These are phyloP conservation scores for Hanseniaspora singularis DNA, from an alignment of 805 yeast genomes.

Conservation along the genomic window DNA sequence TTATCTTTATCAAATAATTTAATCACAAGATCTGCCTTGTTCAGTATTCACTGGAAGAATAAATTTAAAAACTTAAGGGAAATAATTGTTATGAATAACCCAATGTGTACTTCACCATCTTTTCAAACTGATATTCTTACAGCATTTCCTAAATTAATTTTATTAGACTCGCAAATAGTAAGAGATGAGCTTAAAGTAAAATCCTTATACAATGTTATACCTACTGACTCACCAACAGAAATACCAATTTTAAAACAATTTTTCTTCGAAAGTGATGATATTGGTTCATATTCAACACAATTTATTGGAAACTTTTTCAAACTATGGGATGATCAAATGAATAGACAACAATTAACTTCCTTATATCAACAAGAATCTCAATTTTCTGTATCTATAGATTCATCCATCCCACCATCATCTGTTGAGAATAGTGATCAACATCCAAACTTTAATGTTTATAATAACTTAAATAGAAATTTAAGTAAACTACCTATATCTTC, in stretches of 20 bases:
- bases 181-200: constrained; percentile 58
- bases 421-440: constrained; percentile 27
- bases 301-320: constrained; percentile 66
- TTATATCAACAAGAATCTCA: constrained; percentile 75
- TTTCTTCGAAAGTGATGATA: constrained; percentile 69
- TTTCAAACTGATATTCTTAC: constrained; percentile 53
- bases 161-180: constrained; percentile 66
- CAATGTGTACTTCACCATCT: constrained; percentile 40
- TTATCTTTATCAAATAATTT: constrained; percentile 70
- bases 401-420: constrained; percentile 46
- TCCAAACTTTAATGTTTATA: constrained; percentile 52
- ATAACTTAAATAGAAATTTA: constrained; percentile 66
- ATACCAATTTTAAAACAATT: constrained; percentile 34
- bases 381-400: constrained; percentile 69
- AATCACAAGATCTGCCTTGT: constrained; percentile 37
- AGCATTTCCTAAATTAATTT: constrained; percentile 65
- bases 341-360: constrained; percentile 54
- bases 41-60: constrained; percentile 56
- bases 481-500: constrained; percentile 22
- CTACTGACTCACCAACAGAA: constrained; percentile 37
- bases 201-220: constrained; percentile 32
- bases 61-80: constrained; percentile 67
- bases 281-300: constrained; percentile 59
- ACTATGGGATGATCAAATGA: constrained; percentile 56
- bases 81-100: constrained; percentile 66